A percentile compares a stretch with the other conserved stretches of the same genome.
Evolutionary conservation across 192 early-diverging fungal genomes (phyloP).

Genomic region (Rhizoclosmatium globosum): DNA sequence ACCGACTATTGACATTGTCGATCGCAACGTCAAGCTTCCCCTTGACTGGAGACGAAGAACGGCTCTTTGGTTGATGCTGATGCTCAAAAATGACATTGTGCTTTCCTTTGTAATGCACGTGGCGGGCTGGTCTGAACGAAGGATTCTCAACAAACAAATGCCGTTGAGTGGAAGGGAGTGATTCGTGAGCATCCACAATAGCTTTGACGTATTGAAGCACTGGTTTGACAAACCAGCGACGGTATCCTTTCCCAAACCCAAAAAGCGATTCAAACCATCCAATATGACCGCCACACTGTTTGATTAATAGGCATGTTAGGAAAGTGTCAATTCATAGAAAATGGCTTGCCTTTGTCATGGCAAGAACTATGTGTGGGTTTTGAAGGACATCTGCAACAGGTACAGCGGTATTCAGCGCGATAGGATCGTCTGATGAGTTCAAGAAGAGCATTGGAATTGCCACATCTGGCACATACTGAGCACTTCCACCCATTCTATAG

Average conservation of each 20-base stretch:
- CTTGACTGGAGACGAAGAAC: slow-evolving; percentile 16
- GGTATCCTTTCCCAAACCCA: slow-evolving; percentile 8
- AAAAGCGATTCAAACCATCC: slow-evolving; percentile 77
- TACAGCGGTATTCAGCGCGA: slow-evolving; percentile 69
- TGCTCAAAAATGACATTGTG: neutral
- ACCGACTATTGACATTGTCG: neutral
- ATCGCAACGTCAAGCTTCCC: neutral
- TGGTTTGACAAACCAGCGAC: slow-evolving; percentile 49
- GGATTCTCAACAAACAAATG: neutral
- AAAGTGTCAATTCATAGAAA: no score
- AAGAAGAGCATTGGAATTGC: slow-evolving; percentile 84
- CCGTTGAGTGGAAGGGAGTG: neutral
- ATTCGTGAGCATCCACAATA: neutral
- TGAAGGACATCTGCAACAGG: slow-evolving; percentile 74
- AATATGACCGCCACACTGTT: slow-evolving; percentile 83
- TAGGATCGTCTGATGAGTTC: slow-evolving; percentile 88
- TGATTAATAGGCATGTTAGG: no score
- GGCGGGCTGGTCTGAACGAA: neutral
- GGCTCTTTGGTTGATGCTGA: slow-evolving; percentile 31
- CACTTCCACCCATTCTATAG: slow-evolving; percentile 51
- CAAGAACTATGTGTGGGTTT: slow-evolving; percentile 85
- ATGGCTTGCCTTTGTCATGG: slow-evolving; percentile 60
- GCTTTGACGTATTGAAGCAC: slow-evolving; percentile 52
- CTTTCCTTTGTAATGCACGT: neutral
- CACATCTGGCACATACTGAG: slow-evolving; percentile 56